phyloP scores from a whole-genome alignment of 306 rosid species.

The Prunus fruticosa region DNA sequence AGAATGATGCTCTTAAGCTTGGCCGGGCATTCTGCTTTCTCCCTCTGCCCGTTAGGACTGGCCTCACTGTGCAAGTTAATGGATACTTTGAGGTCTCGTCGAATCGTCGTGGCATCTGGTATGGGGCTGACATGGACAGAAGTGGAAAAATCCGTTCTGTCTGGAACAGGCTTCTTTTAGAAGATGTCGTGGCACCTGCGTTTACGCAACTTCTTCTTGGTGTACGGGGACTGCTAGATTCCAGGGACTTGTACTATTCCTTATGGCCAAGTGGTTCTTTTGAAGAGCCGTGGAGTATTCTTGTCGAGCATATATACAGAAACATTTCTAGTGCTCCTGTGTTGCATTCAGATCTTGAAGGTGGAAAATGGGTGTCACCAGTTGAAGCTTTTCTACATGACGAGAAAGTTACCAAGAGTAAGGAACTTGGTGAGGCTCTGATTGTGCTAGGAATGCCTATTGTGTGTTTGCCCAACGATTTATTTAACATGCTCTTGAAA shows the following conservation, averaged over 20 bases:
- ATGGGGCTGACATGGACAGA: conserved; percentile 98
- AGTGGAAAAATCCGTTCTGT: conserved; percentile 90
- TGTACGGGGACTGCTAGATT: conserved; percentile 61
- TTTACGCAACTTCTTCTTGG: conserved; percentile 72
- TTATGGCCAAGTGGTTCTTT: conserved; percentile 90
- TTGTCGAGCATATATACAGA: conserved; percentile 77
- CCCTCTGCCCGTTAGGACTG: conserved; percentile 93
- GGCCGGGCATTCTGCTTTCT: conserved; percentile 97
- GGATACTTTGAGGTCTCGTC: conserved; percentile 96
- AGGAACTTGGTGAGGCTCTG: conserved; percentile 77
- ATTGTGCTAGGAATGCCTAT: conserved; percentile 80
- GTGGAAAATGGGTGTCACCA: conserved; percentile 93
- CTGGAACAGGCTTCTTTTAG: conserved; percentile 93
- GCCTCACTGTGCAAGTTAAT: conserved; percentile 85
- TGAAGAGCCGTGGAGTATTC: conserved; percentile 92
- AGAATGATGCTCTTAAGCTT: conserved; percentile 61
- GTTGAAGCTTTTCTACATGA: conserved; percentile 84
- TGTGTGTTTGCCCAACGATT: conserved; percentile 63
- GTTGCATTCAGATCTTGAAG: conserved; percentile 66
- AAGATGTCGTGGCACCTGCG: conserved; percentile 82
- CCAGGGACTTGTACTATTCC: conserved; percentile 62
- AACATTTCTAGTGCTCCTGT: conserved; percentile 54
- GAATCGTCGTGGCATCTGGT: conserved; percentile 99
- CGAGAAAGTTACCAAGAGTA: conserved; percentile 57
- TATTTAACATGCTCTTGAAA: conserved; percentile 70